These are phyloP conservation scores for Candida manassasensis DNA, from an alignment of 805 yeast species.

Conservation along the genomic window DNA sequence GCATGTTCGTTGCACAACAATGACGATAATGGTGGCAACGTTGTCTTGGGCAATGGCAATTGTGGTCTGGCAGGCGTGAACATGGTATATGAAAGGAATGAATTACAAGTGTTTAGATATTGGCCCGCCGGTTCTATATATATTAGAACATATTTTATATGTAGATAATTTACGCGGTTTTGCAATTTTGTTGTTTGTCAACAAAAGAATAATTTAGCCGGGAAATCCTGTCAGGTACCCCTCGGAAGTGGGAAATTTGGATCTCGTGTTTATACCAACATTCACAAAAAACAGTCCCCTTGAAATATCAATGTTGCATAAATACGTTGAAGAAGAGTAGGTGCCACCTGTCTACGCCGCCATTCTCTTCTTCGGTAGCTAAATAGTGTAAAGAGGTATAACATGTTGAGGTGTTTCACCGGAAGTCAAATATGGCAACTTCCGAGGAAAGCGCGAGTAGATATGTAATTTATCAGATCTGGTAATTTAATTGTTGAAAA, in stretches of 20 bases:
- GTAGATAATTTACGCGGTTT: neutral
- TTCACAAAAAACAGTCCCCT: neutral
- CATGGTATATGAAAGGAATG: slow-evolving; percentile 10
- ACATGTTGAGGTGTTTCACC: too few species aligned
- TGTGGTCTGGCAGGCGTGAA: slow-evolving; percentile 32
- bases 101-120: neutral
- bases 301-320: too few species aligned
- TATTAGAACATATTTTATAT: neutral
- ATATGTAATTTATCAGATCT: neutral
- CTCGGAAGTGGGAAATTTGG: neutral
- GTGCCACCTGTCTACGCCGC: too few species aligned
- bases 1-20: slow-evolving; percentile 13
- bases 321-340: too few species aligned
- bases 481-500: neutral
- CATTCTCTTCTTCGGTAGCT: too few species aligned
- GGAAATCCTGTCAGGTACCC: neutral
- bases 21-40: slow-evolving; percentile 39
- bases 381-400: too few species aligned
- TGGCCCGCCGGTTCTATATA: neutral
- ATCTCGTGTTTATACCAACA: neutral
- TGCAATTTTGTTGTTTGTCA: slow-evolving; percentile 1
- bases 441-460: neutral
- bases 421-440: neutral
- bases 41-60: slow-evolving; percentile 11
- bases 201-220: neutral